Percentiles rank a stretch among this genome's conserved stretches.
These are phyloP conservation scores for Pogostemon cablin DNA, from an alignment of 257 asterid species.

Conservation along the genomic window DNA sequence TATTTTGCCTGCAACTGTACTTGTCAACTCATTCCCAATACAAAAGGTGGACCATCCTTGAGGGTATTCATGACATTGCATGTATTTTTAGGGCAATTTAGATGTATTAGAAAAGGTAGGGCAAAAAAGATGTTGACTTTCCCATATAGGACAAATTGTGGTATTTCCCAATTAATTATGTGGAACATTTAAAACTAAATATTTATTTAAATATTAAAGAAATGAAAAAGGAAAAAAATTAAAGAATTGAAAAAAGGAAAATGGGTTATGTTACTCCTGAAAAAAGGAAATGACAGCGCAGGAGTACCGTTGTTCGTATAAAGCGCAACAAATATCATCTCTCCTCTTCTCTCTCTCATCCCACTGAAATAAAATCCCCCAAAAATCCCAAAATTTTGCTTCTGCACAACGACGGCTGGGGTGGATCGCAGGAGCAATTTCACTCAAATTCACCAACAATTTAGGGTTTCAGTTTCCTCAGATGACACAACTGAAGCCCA, in stretches of 20 bases:
- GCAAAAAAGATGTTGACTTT: too few species aligned
- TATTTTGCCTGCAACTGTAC: too few species aligned
- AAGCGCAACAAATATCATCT: conserved; percentile 29
- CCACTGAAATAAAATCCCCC: not conserved
- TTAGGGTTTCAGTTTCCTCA: not conserved
- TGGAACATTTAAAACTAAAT: too few species aligned
- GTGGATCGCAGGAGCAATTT: not conserved
- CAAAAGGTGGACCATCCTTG: too few species aligned
- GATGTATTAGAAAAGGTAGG: too few species aligned
- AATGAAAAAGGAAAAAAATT: not conserved
- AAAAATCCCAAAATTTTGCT: not conserved
- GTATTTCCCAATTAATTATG: too few species aligned
- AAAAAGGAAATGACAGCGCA: not conserved
- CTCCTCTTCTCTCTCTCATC: not conserved
- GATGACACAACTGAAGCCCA: conserved; percentile 72
- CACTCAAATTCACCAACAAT: not conserved
- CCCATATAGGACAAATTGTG: too few species aligned
- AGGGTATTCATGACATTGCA: too few species aligned
- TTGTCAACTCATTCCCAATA: too few species aligned
- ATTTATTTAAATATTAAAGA: not conserved
- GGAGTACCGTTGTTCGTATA: not conserved
- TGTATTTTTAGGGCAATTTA: too few species aligned
- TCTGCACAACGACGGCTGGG: not conserved
- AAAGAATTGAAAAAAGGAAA: not conserved
- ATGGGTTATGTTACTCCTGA: not conserved